Conservation (phyloP, 2,329 filamentous ascomycete genomes). For the Tolypocladium inflatum region DNA sequence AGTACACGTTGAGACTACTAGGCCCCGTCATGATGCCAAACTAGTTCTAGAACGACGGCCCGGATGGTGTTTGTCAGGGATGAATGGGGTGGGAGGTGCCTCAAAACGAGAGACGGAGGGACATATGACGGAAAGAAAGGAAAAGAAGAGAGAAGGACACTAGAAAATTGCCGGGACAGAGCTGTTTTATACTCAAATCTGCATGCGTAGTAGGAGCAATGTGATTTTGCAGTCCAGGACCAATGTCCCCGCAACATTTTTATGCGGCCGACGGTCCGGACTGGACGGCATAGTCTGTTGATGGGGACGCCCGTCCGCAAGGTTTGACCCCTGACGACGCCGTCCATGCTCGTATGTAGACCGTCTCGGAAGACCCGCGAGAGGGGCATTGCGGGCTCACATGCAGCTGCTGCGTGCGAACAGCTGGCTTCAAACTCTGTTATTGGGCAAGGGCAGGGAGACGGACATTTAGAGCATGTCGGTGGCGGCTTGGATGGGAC, state of each 20-base stretch:
- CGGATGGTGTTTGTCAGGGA: background rate
- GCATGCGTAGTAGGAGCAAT: background rate
- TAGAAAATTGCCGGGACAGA: background rate
- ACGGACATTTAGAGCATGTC: background rate
- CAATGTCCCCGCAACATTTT: background rate
- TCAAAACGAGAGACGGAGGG: background rate
- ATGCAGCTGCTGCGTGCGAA: background rate
- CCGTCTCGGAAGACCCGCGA: background rate
- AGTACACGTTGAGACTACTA: slow-evolving; percentile 40
- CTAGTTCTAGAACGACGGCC: background rate
- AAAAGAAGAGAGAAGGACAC: background rate
- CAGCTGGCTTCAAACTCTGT: background rate
- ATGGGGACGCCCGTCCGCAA: background rate
- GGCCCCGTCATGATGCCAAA: slow-evolving; percentile 13
- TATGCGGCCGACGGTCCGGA: background rate
- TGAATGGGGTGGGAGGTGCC: background rate
- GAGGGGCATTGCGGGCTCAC: background rate
- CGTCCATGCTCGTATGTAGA: background rate
- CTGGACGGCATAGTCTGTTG: background rate
- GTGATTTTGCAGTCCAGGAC: background rate
- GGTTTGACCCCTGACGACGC: background rate
- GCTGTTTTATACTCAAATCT: too few relatives aligned
- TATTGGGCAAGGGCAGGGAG: background rate
- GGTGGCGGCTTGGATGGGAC: background rate
- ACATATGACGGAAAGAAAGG: background rate